Percentiles rank a stretch among this genome's conserved stretches.
Evolutionary conservation across 257 asterid genomes (phyloP).

Genomic region (Petunia secreta): DNA sequence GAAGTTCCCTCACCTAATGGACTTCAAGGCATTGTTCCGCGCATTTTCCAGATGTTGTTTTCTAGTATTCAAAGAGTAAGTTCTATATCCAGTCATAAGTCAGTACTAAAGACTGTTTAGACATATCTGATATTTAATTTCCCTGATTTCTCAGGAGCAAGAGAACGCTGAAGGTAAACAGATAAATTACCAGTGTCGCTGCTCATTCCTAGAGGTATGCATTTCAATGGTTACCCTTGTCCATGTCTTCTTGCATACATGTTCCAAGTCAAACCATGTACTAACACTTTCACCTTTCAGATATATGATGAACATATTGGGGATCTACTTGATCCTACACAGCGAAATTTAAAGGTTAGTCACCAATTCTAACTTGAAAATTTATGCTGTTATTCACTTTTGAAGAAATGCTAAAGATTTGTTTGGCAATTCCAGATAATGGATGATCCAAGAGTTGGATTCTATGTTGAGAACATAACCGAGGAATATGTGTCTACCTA

Average conservation of each 20-base stretch:
- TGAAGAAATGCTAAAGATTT: conserved; percentile 18
- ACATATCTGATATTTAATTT: conserved; percentile 19
- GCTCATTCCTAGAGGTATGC: conserved; percentile 95
- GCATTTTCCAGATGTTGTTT: conserved; percentile 79
- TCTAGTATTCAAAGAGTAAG: conserved; percentile 77
- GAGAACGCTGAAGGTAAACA: conserved; percentile 66
- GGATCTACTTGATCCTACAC: conserved; percentile 90
- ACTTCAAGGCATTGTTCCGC: conserved; percentile 87
- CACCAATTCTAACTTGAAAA: conserved; percentile 7
- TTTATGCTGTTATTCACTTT: neutral
- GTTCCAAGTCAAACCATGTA: neutral
- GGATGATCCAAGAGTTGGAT: conserved; percentile 78
- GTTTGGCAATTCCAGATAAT: conserved; percentile 58
- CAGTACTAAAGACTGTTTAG: conserved; percentile 11
- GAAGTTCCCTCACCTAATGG: conserved; percentile 63
- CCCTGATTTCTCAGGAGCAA: conserved; percentile 58
- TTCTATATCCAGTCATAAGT: neutral
- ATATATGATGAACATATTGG: conserved; percentile 85
- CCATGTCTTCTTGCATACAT: neutral
- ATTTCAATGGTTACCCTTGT: neutral
- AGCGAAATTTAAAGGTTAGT: conserved; percentile 75
- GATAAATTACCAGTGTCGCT: conserved; percentile 85
- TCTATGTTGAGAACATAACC: conserved; percentile 83
- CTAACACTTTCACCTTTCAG: conserved; percentile 41
- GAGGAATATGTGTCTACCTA: conserved; percentile 88